Base-by-base conservation (phyloP, 2,329 filamentous ascomycete species). In the Ceratocystis papillata region DNA sequence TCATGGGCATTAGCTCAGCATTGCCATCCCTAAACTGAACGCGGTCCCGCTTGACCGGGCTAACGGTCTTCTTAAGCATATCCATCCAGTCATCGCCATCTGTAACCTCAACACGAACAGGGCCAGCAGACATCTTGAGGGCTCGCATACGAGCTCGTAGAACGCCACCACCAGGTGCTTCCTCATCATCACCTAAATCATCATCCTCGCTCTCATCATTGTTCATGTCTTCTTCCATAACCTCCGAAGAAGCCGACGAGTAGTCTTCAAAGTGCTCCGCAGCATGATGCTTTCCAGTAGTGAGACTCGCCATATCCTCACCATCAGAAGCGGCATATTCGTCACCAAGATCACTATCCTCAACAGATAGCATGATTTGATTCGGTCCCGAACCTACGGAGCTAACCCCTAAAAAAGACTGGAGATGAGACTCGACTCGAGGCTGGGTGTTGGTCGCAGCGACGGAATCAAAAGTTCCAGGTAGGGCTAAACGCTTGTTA, bases 401-500 rank as follows among this genome's bases (percentile, higher is more conserved):
- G 86, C 88, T 86, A 80, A 87, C 83, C 84, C 87, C 89, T 89
- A 92, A 92, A 93, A 94, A 93, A 92, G 89, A 89, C 83, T 85
- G 80, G 70, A 77, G 76, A 65, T 76, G 74, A 28, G 63, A 10
- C 30, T 17, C 28, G 5, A 2, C 41, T 55, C 6, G 8, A 20
- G 41, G n/a, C 77, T 72, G 65, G 83, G 78, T 25, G 66, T 83
- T 80, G 69, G 81, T 80, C 57, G 79, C 72, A 45, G 79, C 79
- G 37, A 79, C 78, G 62, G 82, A 80, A 65, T 84, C 80, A 75
- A 96, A 97, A 0, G 90, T 85, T 62, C 94, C 93, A 4, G 93
- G 93, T 28, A 94, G 79, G 37, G 80, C 75, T 20, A 74, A 75
- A 10, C 76, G 75, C 72, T 76, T 78, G 72, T 71, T 78, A 71